Conservation (phyloP, 177 flowering plant species). For the Telopea speciosissima region DNA sequence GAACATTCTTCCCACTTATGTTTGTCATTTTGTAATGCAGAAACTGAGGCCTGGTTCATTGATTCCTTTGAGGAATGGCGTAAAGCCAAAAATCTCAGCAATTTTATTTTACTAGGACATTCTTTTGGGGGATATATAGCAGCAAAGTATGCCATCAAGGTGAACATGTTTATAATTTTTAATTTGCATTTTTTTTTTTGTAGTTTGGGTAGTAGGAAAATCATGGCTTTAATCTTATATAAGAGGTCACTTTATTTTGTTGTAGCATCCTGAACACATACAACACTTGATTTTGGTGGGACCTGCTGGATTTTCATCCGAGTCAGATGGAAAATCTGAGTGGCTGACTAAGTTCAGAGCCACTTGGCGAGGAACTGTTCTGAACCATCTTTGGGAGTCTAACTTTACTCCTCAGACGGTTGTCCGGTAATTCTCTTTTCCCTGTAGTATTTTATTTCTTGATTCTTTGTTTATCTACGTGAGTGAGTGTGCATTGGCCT, state of each 20-base stretch:
- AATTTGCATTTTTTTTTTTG: no score
- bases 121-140: slow-evolving; percentile 99
- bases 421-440: slow-evolving; percentile 43
- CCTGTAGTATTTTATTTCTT: not conserved
- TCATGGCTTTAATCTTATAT: not conserved
- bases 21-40: slow-evolving; percentile 33
- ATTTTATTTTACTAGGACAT: slow-evolving; percentile 91
- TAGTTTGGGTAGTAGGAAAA: not conserved
- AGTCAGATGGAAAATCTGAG: slow-evolving; percentile 59
- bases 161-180: slow-evolving; percentile 16
- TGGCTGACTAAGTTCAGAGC: slow-evolving; percentile 58
- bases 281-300: slow-evolving; percentile 90
- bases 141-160: slow-evolving; percentile 96
- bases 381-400: slow-evolving; percentile 92
- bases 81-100: slow-evolving; percentile 83
- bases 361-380: slow-evolving; percentile 88
- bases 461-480: not conserved
- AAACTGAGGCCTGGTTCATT: slow-evolving; percentile 97
- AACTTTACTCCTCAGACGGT: slow-evolving; percentile 92
- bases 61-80: slow-evolving; percentile 99
- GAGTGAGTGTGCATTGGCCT: no score
- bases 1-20: no score
- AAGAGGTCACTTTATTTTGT: not conserved
- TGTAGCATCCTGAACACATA: slow-evolving; percentile 91
- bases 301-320: slow-evolving; percentile 82